These are phyloP conservation scores for Macaranga tanarius DNA, from an alignment of 441 rosid genomes.

Conservation along the genomic window DNA sequence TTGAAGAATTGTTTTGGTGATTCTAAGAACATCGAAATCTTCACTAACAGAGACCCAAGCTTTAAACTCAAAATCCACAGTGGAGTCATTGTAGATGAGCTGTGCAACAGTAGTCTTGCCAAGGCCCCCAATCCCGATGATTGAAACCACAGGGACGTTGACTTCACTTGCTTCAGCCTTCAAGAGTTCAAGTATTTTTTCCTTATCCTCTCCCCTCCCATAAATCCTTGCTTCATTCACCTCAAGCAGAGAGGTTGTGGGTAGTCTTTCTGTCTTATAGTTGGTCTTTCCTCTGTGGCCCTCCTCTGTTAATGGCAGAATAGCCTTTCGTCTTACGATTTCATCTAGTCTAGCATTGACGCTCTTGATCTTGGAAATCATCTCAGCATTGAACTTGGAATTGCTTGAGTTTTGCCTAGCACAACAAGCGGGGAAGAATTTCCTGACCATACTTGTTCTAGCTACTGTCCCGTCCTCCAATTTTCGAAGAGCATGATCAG, in stretches of 20 bases:
- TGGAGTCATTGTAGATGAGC: background rate
- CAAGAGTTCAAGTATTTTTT: background rate
- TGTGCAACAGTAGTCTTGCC: constrained; percentile 1
- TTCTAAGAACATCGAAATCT: constrained; percentile 15
- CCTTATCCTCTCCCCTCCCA: constrained; percentile 5
- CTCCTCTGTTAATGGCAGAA: background rate
- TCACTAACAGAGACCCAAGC: constrained; percentile 12
- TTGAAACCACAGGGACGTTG: background rate
- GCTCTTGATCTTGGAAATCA: too few relatives aligned
- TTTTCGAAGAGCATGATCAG: too few relatives aligned
- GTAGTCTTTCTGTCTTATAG: background rate
- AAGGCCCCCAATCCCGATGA: background rate
- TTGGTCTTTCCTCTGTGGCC: background rate
- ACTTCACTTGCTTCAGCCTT: background rate
- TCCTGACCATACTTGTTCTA: too few relatives aligned
- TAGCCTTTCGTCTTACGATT: too few relatives aligned
- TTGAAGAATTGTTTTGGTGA: constrained; percentile 11
- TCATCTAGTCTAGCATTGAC: too few relatives aligned
- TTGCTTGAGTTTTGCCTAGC: too few relatives aligned
- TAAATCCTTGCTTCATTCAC: background rate
- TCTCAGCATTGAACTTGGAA: too few relatives aligned
- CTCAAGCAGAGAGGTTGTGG: constrained; percentile 16
- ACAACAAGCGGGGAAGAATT: too few relatives aligned
- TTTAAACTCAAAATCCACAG: background rate
- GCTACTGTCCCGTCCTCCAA: too few relatives aligned